A percentile compares a stretch with the other conserved stretches of the same genome.
These are phyloP conservation scores for Acer saccharum DNA, from an alignment of 345 rosid species.

Conservation along the genomic window DNA sequence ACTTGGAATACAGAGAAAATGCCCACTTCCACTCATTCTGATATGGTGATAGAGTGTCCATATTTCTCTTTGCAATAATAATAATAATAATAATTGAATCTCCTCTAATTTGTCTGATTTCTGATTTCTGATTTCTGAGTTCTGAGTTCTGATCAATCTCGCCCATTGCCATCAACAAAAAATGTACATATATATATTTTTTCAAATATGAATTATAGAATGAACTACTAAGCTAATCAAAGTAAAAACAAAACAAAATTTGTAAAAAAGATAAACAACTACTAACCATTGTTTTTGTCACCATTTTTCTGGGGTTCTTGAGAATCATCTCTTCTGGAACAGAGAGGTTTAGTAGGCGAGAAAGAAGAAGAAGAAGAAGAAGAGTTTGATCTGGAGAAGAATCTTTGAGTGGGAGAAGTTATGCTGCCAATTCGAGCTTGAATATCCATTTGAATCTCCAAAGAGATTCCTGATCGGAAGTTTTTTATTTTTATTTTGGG, in stretches of 20 bases:
- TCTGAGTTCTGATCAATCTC: neutral
- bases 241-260: neutral
- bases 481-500: neutral
- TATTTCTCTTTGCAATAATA: neutral
- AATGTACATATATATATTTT: too few relatives aligned
- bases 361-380: neutral
- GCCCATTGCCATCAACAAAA: neutral
- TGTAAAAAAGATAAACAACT: neutral
- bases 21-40: neutral
- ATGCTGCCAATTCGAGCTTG: slow-evolving; percentile 37
- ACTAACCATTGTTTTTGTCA: slow-evolving; percentile 34
- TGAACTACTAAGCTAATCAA: neutral
- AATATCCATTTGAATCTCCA: slow-evolving; percentile 43
- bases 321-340: slow-evolving; percentile 40
- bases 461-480: slow-evolving; percentile 9
- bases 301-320: slow-evolving; percentile 39
- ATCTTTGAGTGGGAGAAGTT: slow-evolving; percentile 16
- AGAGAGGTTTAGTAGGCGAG: slow-evolving; percentile 34
- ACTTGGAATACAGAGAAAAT: neutral
- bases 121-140: neutral
- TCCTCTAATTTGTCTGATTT: neutral
- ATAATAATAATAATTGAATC: neutral
- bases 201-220: neutral
- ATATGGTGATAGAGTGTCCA: neutral
- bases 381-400: slow-evolving; percentile 15